Evolutionary conservation across 495 filamentous ascomycete genomes (phyloP).

Genomic region (Podospora comata): DNA sequence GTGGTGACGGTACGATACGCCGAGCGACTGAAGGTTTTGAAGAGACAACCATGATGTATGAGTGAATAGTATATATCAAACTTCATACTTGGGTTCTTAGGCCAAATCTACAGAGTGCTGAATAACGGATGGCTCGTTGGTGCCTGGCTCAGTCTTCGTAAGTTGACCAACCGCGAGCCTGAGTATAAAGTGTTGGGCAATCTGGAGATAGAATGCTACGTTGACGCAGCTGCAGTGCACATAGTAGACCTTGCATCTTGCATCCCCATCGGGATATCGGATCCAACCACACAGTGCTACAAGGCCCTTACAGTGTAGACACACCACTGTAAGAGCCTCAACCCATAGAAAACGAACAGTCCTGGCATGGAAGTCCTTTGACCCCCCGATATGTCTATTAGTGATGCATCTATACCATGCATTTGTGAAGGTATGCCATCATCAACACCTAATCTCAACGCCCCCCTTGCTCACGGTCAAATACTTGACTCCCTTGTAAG

Average conservation of each 20-base stretch:
- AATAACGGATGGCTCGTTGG: background rate
- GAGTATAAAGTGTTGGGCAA: background rate
- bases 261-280: background rate
- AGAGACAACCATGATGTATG: no score
- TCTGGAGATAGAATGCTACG: background rate
- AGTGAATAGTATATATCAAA: no score
- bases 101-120: background rate
- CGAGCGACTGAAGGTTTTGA: no score
- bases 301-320: background rate
- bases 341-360: background rate
- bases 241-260: background rate
- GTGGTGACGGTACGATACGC: no score
- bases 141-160: background rate
- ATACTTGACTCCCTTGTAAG: constrained; percentile 99
- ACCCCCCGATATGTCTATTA: background rate
- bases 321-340: background rate
- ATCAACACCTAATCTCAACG: constrained; percentile 70
- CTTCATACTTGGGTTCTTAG: no score
- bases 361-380: background rate
- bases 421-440: background rate
- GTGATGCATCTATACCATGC: background rate
- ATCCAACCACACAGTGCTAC: background rate
- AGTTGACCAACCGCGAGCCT: background rate
- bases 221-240: background rate
- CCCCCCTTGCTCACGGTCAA: constrained; percentile 83